These are phyloP conservation scores for Aspergillus alliaceus DNA, from an alignment of 2,329 filamentous ascomycete species.

Conservation along the genomic window DNA sequence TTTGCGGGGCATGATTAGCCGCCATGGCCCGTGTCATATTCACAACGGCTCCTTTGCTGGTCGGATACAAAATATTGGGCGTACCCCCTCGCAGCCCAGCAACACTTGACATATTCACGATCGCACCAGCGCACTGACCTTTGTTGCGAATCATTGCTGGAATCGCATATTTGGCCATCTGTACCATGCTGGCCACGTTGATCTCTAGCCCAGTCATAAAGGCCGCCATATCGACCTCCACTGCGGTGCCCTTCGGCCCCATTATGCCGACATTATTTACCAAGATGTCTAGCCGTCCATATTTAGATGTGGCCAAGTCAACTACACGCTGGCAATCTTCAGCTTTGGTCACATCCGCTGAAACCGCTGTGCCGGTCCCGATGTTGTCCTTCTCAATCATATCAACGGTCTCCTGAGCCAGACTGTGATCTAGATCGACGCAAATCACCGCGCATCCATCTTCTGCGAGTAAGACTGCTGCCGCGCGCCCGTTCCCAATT, in stretches of 20 bases:
- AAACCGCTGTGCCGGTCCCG: slow-evolving; percentile 31
- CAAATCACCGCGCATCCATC: slow-evolving; percentile 62
- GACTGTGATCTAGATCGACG: slow-evolving; percentile 52
- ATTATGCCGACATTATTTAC: slow-evolving; percentile 65
- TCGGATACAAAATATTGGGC: slow-evolving; percentile 56
- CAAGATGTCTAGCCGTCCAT: slow-evolving; percentile 61
- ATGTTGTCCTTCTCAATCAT: slow-evolving; percentile 49
- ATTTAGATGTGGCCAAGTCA: slow-evolving; percentile 42
- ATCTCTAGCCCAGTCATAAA: slow-evolving; percentile 60
- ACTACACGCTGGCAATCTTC: slow-evolving; percentile 50
- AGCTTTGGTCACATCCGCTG: slow-evolving; percentile 57
- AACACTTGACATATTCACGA: slow-evolving; percentile 62
- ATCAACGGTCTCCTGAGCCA: slow-evolving; percentile 55
- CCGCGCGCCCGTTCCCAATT: slow-evolving; percentile 61
- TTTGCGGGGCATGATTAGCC: slow-evolving; percentile 51
- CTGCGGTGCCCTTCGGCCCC: slow-evolving; percentile 59
- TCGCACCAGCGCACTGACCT: slow-evolving; percentile 32
- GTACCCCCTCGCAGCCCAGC: slow-evolving; percentile 53
- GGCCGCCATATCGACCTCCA: slow-evolving; percentile 59
- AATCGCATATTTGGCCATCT: slow-evolving; percentile 62
- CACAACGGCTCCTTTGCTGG: slow-evolving; percentile 55
- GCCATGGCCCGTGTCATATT: slow-evolving; percentile 60
- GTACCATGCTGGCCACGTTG: slow-evolving; percentile 66
- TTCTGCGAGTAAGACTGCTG: slow-evolving; percentile 59
- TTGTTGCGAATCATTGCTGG: slow-evolving; percentile 60